A percentile compares a stretch with the other conserved stretches of the same genome.
Evolutionary conservation across 2,329 filamentous ascomycete species (phyloP).

Genomic region (Sordariomycetes sp.): DNA sequence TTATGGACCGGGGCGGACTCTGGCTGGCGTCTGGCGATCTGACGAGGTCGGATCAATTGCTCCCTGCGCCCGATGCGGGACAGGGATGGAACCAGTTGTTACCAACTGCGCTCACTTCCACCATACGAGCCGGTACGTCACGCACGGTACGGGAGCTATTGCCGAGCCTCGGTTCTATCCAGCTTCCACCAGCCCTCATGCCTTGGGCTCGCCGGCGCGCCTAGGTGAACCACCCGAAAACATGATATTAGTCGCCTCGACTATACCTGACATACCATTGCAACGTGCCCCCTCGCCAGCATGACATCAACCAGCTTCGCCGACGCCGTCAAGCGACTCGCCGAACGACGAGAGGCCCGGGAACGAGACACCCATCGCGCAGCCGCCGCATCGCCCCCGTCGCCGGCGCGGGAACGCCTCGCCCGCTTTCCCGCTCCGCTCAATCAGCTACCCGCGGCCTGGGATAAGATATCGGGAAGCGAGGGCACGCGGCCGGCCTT

Average conservation of each 20-base stretch:
- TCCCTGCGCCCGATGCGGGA: no score
- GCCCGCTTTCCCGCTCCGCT: slow-evolving; percentile 50
- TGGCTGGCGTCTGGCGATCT: no score
- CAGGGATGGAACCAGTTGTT: no score
- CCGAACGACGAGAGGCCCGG: slow-evolving; percentile 65
- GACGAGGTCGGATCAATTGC: no score
- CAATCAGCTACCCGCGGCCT: slow-evolving; percentile 43
- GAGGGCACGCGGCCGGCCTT: slow-evolving; percentile 77
- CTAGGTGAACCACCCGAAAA: neutral
- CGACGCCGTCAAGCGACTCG: slow-evolving; percentile 77
- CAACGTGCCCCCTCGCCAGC: slow-evolving; percentile 9
- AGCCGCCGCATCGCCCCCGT: slow-evolving; percentile 21
- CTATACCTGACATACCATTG: neutral
- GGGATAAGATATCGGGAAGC: slow-evolving; percentile 59
- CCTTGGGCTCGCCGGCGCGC: neutral
- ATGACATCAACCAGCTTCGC: slow-evolving; percentile 59
- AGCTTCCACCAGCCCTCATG: neutral
- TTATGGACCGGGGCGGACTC: no score
- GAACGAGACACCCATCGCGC: slow-evolving; percentile 48
- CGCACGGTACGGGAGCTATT: neutral
- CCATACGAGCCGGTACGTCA: neutral
- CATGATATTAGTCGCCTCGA: neutral
- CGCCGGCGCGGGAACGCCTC: slow-evolving; percentile 38
- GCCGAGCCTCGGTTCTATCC: slow-evolving; percentile 3
- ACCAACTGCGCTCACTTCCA: no score